A percentile compares a stretch with the other conserved stretches of the same genome.
Conservation (phyloP, 805 yeast species). For the Wickerhamomyces sydowiorum region DNA sequence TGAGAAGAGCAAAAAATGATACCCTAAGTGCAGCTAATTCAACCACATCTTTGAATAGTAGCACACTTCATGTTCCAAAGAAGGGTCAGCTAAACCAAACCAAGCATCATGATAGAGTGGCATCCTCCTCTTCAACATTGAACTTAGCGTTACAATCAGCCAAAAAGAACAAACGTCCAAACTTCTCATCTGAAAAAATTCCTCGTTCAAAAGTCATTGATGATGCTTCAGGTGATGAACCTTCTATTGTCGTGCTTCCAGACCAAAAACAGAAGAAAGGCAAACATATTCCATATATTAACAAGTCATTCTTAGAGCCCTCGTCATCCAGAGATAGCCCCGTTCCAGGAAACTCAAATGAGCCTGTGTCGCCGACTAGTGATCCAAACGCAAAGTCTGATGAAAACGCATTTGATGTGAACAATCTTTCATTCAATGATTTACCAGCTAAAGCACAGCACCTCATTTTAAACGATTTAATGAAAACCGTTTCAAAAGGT, state of each 20-base stretch:
- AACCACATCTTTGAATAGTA: constrained; percentile 5
- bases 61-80: neutral
- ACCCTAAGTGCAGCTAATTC: constrained; percentile 2
- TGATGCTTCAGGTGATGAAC: constrained; percentile 63
- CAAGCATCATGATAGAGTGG: neutral
- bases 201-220: constrained; percentile 65
- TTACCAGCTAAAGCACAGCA: constrained; percentile 93
- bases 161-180: constrained; percentile 38
- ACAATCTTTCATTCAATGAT: constrained; percentile 61
- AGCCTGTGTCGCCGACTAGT: neutral
- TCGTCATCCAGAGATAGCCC: neutral
- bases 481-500: constrained; percentile 55
- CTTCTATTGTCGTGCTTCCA: constrained; percentile 55
- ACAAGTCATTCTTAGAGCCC: neutral
- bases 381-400: neutral
- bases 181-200: constrained; percentile 64
- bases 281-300: neutral
- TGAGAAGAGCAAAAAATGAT: constrained; percentile 4
- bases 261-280: constrained; percentile 27
- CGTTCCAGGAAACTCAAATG: neutral
- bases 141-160: constrained; percentile 6
- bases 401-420: constrained; percentile 27
- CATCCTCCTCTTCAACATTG: neutral
- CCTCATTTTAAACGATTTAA: constrained; percentile 78
- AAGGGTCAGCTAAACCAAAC: neutral